Evolutionary conservation across 2,329 filamentous ascomycete species (phyloP), one percentile per base, ranked within the genome.

Genomic region (Fusarium abutilonis): DNA sequence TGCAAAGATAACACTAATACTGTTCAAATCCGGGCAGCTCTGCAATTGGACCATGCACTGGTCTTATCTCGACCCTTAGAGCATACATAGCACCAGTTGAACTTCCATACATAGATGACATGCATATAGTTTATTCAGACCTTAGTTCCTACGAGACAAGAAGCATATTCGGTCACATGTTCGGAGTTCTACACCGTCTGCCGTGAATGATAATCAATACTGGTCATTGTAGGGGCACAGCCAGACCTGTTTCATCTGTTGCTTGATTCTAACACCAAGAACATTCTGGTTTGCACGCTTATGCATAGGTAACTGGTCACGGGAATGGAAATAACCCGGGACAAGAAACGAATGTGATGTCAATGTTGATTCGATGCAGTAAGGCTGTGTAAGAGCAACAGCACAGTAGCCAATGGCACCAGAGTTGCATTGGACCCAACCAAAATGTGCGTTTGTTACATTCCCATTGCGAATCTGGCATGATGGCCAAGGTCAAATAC

Each of bases 21-120:
- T 63, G 15, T 43, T 39, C 34, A 23, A 63, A 55, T 63, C 61
- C 7, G 62, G 61, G 62, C 61, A 65, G 57, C 61, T 51, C 42
- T 58, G 23, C 39, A 65, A 64, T 64, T 64, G 62, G 62, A 23
- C 23, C 44, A 34, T 56, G 19, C 23, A 29, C 40, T 26, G 56
- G 41, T 31, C 56, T 62, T 64, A 64, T 64, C 61, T 64, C 34
- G 48, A 29, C 38, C 19, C 19, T 15, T 40, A 23, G n/a, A 29
- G 28, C 23, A 26, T 26, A 8, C 10, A 26, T 28, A 48, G 50
- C 21, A 31, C 14, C 38, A 17, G 21, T n/a, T 45, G 26, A 43
- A 41, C 23, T 28, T n/a, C 35, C 21, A 15, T 39, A 28, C 31
- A 48, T 62, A 47, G 46, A 59, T 57, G 46, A 44, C 51, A 51